Conservation (phyloP, 441 rosid species). For the Gossypium trilobum region DNA sequence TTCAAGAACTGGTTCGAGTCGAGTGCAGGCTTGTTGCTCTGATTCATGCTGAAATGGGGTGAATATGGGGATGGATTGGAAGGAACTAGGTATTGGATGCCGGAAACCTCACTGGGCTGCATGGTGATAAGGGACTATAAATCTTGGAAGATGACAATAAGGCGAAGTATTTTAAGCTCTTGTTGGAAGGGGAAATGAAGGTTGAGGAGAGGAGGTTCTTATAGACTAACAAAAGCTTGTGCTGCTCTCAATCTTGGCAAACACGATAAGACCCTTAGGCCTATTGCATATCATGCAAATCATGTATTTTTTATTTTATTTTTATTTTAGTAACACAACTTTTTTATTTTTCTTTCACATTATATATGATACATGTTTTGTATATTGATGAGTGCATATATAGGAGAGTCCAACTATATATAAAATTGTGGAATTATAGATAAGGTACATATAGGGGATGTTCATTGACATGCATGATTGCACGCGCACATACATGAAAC, state of each 20-base stretch:
- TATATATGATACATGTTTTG: too few species aligned
- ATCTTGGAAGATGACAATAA: background rate
- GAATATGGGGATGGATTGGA: slow-evolving; percentile 37
- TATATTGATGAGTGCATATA: slow-evolving; percentile 21
- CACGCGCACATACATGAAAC: slow-evolving; percentile 20
- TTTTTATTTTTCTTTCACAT: too few species aligned
- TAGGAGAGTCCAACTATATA: background rate
- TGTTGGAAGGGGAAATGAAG: slow-evolving; percentile 31
- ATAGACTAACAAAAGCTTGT: slow-evolving; percentile 38
- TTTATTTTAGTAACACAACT: too few species aligned
- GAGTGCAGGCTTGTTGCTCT: slow-evolving; percentile 30
- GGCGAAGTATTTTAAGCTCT: background rate
- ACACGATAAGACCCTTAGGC: background rate
- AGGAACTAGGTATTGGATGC: slow-evolving; percentile 35
- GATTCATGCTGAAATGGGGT: slow-evolving; percentile 37
- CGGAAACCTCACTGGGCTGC: slow-evolving; percentile 51
- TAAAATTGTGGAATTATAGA: slow-evolving; percentile 1
- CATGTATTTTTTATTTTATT: slow-evolving; percentile 19
- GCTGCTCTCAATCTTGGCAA: slow-evolving; percentile 39
- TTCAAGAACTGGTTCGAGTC: slow-evolving; percentile 31
- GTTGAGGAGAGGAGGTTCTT: slow-evolving; percentile 34
- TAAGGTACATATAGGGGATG: slow-evolving; percentile 1
- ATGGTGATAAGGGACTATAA: slow-evolving; percentile 21
- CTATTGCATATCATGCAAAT: slow-evolving; percentile 19
- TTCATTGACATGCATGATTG: slow-evolving; percentile 16